These are phyloP conservation scores for Saccharomycopsis phalli DNA, from an alignment of 1,139 yeast genomes.

Conservation along the genomic window DNA sequence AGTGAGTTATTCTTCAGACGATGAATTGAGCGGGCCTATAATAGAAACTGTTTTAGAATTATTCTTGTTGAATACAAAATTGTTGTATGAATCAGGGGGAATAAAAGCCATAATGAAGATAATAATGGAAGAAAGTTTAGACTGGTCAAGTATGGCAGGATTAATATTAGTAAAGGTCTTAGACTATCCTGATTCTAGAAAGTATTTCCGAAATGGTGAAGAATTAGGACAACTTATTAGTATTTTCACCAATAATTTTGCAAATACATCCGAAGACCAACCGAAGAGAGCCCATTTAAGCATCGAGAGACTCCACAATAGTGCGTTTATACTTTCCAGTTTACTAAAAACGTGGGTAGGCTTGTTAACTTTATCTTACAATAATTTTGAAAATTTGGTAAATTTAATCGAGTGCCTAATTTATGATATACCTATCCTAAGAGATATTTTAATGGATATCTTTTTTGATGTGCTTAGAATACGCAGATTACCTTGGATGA, in stretches of 20 bases:
- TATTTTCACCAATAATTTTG: conserved; percentile 33
- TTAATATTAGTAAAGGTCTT: conserved; percentile 50
- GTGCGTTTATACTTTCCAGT: conserved; percentile 52
- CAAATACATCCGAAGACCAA: conserved; percentile 1
- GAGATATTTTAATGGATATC: conserved; percentile 62
- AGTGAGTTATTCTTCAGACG: conserved; percentile 56
- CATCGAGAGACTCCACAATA: conserved; percentile 48
- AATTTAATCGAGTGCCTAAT: conserved; percentile 56
- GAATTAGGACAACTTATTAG: conserved; percentile 60
- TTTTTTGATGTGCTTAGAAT: conserved; percentile 61
- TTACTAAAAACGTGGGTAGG: conserved; percentile 76
- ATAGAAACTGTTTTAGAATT: conserved; percentile 69
- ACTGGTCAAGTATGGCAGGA: conserved; percentile 46
- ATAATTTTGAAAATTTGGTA: conserved; percentile 47
- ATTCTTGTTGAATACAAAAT: conserved; percentile 51
- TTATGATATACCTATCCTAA: conserved; percentile 46
- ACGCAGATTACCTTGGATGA: conserved; percentile 51
- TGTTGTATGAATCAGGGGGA: conserved; percentile 58
- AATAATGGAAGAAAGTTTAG: conserved; percentile 54
- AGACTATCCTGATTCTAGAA: conserved; percentile 51
- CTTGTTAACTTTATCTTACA: conserved; percentile 51
- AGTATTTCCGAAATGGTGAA: conserved; percentile 48
- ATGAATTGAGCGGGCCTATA: conserved; percentile 44
- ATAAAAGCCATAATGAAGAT: conserved; percentile 49
- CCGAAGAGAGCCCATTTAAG: conserved; percentile 33